phyloP scores from a whole-genome alignment of 2,329 filamentous ascomycete genomes.

The Tolypocladium cylindrosporum region DNA sequence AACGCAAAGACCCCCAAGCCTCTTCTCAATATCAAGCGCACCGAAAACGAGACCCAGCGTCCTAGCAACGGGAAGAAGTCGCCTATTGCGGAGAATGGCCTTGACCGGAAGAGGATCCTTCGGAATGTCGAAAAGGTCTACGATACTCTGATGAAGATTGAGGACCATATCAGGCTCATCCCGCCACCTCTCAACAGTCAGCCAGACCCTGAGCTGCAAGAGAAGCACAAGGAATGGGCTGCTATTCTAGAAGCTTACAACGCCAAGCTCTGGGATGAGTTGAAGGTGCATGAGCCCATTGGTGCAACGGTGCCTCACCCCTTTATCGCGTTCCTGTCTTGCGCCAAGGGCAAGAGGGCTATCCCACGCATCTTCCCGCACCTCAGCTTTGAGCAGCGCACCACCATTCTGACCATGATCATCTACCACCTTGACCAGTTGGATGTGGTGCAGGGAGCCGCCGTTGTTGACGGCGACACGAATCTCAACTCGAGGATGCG shows the following conservation, averaged over 20 bases:
- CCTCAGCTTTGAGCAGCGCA: constrained; percentile 83
- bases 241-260: constrained; percentile 55
- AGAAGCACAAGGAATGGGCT: constrained; percentile 68
- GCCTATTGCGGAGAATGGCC: constrained; percentile 30
- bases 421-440: constrained; percentile 86
- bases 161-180: constrained; percentile 80
- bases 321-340: constrained; percentile 92
- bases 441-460: constrained; percentile 76
- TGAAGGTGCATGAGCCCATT: constrained; percentile 92
- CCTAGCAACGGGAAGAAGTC: constrained; percentile 37
- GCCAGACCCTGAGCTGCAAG: constrained; percentile 55
- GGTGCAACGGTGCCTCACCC: constrained; percentile 69
- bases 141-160: constrained; percentile 79
- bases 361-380: constrained; percentile 93
- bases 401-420: constrained; percentile 92
- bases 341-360: constrained; percentile 91
- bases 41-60: constrained; percentile 54
- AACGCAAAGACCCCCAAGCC: constrained; percentile 97
- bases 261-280: constrained; percentile 68
- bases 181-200: constrained; percentile 50
- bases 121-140: constrained; percentile 86
- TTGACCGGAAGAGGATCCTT: constrained; percentile 74
- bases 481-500: constrained; percentile 64
- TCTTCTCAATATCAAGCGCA: constrained; percentile 86
- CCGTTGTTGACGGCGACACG: constrained; percentile 63